phyloP scores from a whole-genome alignment of 768 basidiomycete species.

The Mycena indigotica region DNA sequence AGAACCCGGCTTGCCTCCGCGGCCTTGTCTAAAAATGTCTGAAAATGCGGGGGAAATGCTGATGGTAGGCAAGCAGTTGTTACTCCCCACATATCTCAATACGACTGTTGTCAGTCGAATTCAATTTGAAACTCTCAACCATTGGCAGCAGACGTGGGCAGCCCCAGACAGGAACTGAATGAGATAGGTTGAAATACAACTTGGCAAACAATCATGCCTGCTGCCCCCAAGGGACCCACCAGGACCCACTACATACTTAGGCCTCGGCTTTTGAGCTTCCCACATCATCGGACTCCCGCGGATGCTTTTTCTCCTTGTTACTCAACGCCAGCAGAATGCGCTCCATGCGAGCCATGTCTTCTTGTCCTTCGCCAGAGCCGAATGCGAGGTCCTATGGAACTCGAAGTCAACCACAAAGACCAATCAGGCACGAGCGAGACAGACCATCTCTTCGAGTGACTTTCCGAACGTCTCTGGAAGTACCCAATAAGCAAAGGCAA shows the following conservation, averaged over 20 bases:
- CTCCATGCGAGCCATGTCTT: slow-evolving; percentile 25
- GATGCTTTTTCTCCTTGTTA: slow-evolving; percentile 8
- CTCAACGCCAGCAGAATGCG: slow-evolving; percentile 18
- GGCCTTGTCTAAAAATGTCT: neutral
- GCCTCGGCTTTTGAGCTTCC: neutral
- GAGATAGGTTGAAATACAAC: too few species aligned
- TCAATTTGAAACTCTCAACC: too few species aligned
- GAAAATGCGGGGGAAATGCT: neutral
- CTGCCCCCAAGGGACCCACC: too few species aligned
- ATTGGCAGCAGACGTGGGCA: too few species aligned
- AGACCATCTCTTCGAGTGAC: slow-evolving; percentile 34
- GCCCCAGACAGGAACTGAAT: too few species aligned
- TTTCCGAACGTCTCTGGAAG: slow-evolving; percentile 34
- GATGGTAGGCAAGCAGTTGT: neutral
- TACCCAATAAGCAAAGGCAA: slow-evolving; percentile 29
- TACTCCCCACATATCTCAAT: neutral
- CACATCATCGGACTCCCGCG: neutral
- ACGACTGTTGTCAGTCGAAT: neutral
- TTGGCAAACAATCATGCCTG: too few species aligned
- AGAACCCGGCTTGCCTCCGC: neutral
- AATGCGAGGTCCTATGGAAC: slow-evolving; percentile 24
- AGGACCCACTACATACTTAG: neutral
- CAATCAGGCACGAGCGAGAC: neutral
- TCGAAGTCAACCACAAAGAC: neutral
- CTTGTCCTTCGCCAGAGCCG: slow-evolving; percentile 25